These are phyloP conservation scores for Agaricus subrufescens DNA, from an alignment of 768 basidiomycete species.

Conservation along the genomic window DNA sequence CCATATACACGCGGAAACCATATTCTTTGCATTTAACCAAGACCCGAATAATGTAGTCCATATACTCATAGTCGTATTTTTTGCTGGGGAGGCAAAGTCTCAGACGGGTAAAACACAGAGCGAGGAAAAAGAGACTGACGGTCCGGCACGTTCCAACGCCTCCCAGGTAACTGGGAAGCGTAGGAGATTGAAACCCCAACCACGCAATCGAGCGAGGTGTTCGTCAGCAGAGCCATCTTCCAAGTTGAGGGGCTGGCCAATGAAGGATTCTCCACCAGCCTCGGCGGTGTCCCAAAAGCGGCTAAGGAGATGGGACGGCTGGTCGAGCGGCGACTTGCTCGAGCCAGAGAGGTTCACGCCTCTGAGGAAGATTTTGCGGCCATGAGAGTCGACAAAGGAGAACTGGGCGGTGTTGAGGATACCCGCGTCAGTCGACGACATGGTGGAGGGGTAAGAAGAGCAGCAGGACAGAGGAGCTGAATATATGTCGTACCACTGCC, in stretches of 20 bases:
- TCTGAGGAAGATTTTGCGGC: slow-evolving; percentile 77
- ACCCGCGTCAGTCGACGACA: slow-evolving; percentile 18
- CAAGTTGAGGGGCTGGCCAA: slow-evolving; percentile 74
- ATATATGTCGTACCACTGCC: too few relatives aligned
- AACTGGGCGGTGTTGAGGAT: slow-evolving; percentile 65
- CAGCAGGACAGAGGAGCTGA: too few relatives aligned
- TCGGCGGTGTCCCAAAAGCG: slow-evolving; percentile 84
- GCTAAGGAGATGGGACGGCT: slow-evolving; percentile 63
- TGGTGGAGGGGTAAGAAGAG: too few relatives aligned
- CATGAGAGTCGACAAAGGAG: slow-evolving; percentile 69
- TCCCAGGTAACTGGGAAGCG: slow-evolving; percentile 93
- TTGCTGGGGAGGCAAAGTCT: slow-evolving; percentile 43
- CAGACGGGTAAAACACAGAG: slow-evolving; percentile 6
- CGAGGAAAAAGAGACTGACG: slow-evolving; percentile 55
- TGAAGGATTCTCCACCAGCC: slow-evolving; percentile 61
- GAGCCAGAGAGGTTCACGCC: slow-evolving; percentile 95
- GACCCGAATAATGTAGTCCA: slow-evolving; percentile 86
- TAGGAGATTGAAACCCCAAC: slow-evolving; percentile 93
- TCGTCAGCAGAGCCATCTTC: slow-evolving; percentile 84
- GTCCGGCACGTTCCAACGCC: slow-evolving; percentile 87
- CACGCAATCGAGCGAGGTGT: slow-evolving; percentile 78
- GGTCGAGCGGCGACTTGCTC: slow-evolving; percentile 74
- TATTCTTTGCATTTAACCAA: slow-evolving; percentile 89
- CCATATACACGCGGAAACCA: slow-evolving; percentile 89
- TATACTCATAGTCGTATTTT: slow-evolving; percentile 85